phyloP scores from a whole-genome alignment of 192 early-diverging fungal genomes.

The Diversispora epigaea region DNA sequence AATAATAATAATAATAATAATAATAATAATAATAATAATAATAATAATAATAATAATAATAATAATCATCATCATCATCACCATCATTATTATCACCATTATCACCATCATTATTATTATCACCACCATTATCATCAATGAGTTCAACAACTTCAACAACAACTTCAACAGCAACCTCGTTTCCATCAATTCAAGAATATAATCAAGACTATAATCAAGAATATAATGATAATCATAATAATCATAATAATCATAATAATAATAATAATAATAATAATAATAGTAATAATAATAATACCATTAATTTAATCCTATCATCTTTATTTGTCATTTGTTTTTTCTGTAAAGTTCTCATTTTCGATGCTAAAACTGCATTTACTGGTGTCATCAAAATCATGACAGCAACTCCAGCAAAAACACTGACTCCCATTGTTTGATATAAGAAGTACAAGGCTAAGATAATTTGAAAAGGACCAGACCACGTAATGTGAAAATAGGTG shows the following conservation, averaged over 20 bases:
- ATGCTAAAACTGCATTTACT: slow-evolving; percentile 66
- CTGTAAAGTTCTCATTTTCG: slow-evolving; percentile 65
- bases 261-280: not conserved
- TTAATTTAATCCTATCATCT: slow-evolving; percentile 43
- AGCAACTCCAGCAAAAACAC: slow-evolving; percentile 81
- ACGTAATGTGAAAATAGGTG: slow-evolving; percentile 71
- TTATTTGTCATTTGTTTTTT: slow-evolving; percentile 86
- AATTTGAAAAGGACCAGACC: slow-evolving; percentile 80
- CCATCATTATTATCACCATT: too few species aligned
- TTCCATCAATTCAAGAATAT: too few species aligned
- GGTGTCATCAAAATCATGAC: slow-evolving; percentile 85
- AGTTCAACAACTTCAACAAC: too few species aligned
- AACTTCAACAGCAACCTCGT: too few species aligned
- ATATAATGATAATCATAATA: not conserved
- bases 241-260: not conserved
- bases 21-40: too few species aligned
- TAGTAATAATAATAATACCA: not conserved
- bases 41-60: too few species aligned
- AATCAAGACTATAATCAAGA: too few species aligned
- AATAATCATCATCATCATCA: too few species aligned
- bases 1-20: too few species aligned
- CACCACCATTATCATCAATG: too few species aligned
- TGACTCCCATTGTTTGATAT: slow-evolving; percentile 75
- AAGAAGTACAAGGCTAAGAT: slow-evolving; percentile 72
- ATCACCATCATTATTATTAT: too few species aligned